Evolutionary conservation across 176 grass and related monocot species (phyloP), one percentile per base, ranked within the genome.

Genomic region (Eragrostis nindensis): DNA sequence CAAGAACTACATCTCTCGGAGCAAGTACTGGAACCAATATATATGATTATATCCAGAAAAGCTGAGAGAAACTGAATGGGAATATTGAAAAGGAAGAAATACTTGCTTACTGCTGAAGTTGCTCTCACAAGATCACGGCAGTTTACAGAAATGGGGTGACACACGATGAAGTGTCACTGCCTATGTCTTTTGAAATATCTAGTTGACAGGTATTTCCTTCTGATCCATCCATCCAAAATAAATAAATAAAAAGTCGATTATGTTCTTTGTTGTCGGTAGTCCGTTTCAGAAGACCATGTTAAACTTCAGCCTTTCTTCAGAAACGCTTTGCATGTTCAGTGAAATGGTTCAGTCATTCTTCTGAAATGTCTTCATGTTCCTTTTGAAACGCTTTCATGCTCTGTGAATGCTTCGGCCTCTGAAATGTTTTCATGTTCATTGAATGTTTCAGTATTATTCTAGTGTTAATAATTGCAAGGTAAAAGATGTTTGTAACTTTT

Each of bases 71-170:
- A 54, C 61, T 88, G 74, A 18, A 68, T 13, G 67, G 60, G 78
- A 82, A 78, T 68, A 69, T 52, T 18, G 18, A 43, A 82, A 86
- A 86, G 43, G 19, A 26, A 32, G 66, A 85, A 77, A 86, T 50
- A 62, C 70, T 81, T 78, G 32, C 83, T 86, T 76, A 68, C 74
- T 29, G 83, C 62, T 79, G 79, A 86, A 68, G 78, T 78, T 68
- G 78, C 62, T 11, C 21, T 68, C 78, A 52, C 6, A 68, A 69
- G 17, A 90, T 14, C 55, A 43, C 57, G 62, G 44, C 62, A 70
- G 75, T 8, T 52, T 22, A 52, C 2, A 60, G 50, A 68, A 68
- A 5, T 29, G 19, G 15, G 32, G 46, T 62, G 19, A 72, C 72
- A 71, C 52, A 26, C 49, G 56, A 62, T 59, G 18, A 71, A 40